A percentile compares a stretch with the other conserved stretches of the same genome.
Evolutionary conservation across 768 basidiomycete species (phyloP).

Genomic region (Melanogaster broomeanus): DNA sequence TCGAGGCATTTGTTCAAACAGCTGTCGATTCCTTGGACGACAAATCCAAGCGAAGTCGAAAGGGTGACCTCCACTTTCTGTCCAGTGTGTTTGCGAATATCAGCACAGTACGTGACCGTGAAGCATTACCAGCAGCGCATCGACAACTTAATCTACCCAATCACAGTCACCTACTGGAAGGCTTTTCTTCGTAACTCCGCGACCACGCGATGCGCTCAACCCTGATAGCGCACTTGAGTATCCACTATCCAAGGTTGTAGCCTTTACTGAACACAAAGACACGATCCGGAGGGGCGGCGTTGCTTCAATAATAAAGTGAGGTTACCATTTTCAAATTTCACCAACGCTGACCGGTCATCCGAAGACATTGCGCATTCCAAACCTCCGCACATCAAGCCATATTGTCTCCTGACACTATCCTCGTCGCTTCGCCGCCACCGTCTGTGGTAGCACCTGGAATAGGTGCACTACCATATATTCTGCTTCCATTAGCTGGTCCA

Average conservation of each 20-base stretch:
- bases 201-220: slow-evolving; percentile 48
- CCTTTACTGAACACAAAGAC: slow-evolving; percentile 90
- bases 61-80: slow-evolving; percentile 87
- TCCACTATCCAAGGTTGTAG: slow-evolving; percentile 77
- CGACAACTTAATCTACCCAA: background rate
- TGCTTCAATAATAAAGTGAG: slow-evolving; percentile 83
- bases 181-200: slow-evolving; percentile 76
- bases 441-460: slow-evolving; percentile 68
- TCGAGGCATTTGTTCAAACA: slow-evolving; percentile 86
- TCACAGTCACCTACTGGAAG: slow-evolving; percentile 73
- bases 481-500: slow-evolving; percentile 90
- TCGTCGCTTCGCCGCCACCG: slow-evolving; percentile 59
- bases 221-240: slow-evolving; percentile 60
- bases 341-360: slow-evolving; percentile 7
- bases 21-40: slow-evolving; percentile 53
- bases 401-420: slow-evolving; percentile 61
- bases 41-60: slow-evolving; percentile 52
- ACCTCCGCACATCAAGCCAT: slow-evolving; percentile 68
- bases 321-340: slow-evolving; percentile 1
- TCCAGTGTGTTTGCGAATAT: slow-evolving; percentile 95
- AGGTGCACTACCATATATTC: slow-evolving; percentile 79
- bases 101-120: slow-evolving; percentile 57
- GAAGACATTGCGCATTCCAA: slow-evolving; percentile 80
- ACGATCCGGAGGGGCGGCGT: slow-evolving; percentile 87
- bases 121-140: slow-evolving; percentile 1